Evolutionary conservation across 257 asterid species (phyloP).

Genomic region (Capsicum pubescens): DNA sequence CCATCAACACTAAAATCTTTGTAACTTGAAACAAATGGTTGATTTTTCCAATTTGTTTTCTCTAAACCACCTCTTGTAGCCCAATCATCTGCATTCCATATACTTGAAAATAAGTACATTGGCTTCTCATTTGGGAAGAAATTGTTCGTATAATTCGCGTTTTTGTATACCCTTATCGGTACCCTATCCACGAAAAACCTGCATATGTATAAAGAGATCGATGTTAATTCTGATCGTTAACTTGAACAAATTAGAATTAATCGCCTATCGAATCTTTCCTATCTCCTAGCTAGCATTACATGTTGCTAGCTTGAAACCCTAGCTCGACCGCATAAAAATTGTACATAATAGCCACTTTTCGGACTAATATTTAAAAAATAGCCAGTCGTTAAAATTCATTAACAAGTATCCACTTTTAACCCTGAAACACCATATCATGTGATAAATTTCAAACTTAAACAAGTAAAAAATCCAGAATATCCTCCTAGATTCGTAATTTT

Average conservation of each 20-base stretch:
- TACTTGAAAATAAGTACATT: slow-evolving; percentile 91
- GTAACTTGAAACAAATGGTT: slow-evolving; percentile 91
- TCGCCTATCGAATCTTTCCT: background rate
- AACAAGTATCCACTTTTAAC: background rate
- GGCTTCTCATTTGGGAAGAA: slow-evolving; percentile 90
- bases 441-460: background rate
- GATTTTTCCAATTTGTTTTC: slow-evolving; percentile 89
- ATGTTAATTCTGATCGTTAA: background rate
- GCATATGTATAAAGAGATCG: background rate
- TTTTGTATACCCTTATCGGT: slow-evolving; percentile 84
- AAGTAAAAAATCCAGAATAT: background rate
- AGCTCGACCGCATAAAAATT: too few species aligned
- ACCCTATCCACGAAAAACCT: slow-evolving; percentile 82
- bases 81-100: slow-evolving; percentile 99
- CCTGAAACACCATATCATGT: background rate
- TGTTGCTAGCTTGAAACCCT: too few species aligned
- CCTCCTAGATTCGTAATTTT: background rate
- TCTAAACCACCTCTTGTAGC: slow-evolving; percentile 95
- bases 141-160: slow-evolving; percentile 84
- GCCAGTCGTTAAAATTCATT: background rate
- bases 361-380: background rate
- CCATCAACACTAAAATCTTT: slow-evolving; percentile 76
- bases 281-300: background rate
- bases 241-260: background rate
- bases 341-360: background rate